Base-by-base conservation (phyloP, 2,329 filamentous ascomycete species). In the Sphaerulina populicola region DNA sequence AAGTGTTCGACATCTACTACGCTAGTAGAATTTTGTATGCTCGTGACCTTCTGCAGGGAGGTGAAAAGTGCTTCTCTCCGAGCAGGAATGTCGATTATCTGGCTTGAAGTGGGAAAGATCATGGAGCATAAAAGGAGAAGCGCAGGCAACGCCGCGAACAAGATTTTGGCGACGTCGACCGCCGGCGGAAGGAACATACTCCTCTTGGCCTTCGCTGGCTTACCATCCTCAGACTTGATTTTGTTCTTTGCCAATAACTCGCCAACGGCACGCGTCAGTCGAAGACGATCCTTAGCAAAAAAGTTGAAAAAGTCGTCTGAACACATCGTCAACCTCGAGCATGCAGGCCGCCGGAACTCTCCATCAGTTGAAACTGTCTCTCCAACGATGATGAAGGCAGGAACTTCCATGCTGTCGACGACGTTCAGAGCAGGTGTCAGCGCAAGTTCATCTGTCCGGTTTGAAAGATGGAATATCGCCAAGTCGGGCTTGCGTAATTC, bases 1-100 rank as follows among this genome's bases (percentile, higher is more conserved):
- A 67, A 52, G 33, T 64, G 59, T 23, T 58, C 54, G 18, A 64
- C 29, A 48, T 65, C 61, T 47, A 62, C 49, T 10, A 42, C 14
- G 33, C 55, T 59, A 5, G 57, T 51, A 9, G 37, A 35, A 10
- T 62, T 57, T 6, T 54, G 49, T 12, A 35, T 27, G 30, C 55
- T 54, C 11, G 56, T 52, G 15, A 50, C 35, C 30, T 53, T 47
- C 27, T 41, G 51, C 9, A 65, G 48, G 8, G 60, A 57, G 6
- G 46, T 15, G 7, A 35, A 18, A 6, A 64, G 57, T 11, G 57
- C 57, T 30, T 60, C 53, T 15, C 57, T 54, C 1, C 58, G 59
- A 35, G 49, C 49, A 43, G 44, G 44, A 14, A 56, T 29, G 29
- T 53, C 48, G 14, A 47, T 23, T 4, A 23, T 31, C n/a, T 27